Base-by-base conservation (phyloP, 805 yeast genomes). In the Lachancea dasiensis region DNA sequence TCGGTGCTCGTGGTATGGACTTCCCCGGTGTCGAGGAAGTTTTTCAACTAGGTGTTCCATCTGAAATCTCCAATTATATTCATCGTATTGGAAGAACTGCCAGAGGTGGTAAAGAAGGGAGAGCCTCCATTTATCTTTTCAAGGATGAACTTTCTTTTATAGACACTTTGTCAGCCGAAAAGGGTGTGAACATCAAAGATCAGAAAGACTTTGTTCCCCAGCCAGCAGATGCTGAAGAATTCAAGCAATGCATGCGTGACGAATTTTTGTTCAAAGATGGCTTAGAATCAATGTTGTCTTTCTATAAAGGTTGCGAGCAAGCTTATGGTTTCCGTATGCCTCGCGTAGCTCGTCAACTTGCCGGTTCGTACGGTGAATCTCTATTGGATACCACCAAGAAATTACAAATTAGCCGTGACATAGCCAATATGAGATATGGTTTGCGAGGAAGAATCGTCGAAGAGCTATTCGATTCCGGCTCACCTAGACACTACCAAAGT, bases 81-180 rank as follows among this genome's bases (percentile, higher is more conserved):
- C 97, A 90, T 64, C 81, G 95, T 61, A 81, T 90, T 54, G 97
- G 97, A 43, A 80, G 97, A 70, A 90, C 97, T 11, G 97, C 95
- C 29, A 78, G 97, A 65, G 95, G 89, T 39, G 96, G 95, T 40
- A 72, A 73, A 41, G 65, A 69, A 17, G 97, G 97, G 45, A 68
- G 71, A 34, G 84, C 95, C 4, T 60, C 75, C 11, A 58, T 83
- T 41, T 79, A 76, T 54, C 51, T 78, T 33, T 67, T 81, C 21
- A 60, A 69, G 45, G 60, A 65, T 34, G 95, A 87, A 58, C 48
- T 62, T 25, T 70, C 71, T 23, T 87, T 76, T 58, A 60, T 77
- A 27, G 59, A 63, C 27, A 63, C 65, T 2, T 69, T 86, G 52
- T 58, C 63, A 33, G 28, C 43, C n/a, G 58, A 69, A 40, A 75